A percentile compares a stretch with the other conserved stretches of the same genome.
These are phyloP conservation scores for Rhizopogon rudus DNA, from an alignment of 768 basidiomycete genomes.

Conservation along the genomic window DNA sequence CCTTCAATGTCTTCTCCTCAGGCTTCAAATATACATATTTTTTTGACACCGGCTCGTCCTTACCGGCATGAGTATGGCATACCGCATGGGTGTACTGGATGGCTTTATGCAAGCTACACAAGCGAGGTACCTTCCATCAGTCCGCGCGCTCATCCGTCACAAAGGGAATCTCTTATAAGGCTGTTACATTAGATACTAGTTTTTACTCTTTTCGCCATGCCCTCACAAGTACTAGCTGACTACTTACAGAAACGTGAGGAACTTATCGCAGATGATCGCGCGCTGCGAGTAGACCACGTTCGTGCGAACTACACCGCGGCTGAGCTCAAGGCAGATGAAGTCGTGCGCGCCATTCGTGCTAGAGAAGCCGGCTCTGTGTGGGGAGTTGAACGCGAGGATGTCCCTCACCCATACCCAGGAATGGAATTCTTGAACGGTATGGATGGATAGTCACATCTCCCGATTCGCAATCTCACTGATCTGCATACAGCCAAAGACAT, in stretches of 20 bases:
- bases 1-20: too few species aligned
- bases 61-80: too few species aligned
- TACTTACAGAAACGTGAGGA: slow-evolving; percentile 15
- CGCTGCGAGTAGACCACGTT: slow-evolving; percentile 42
- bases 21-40: too few species aligned
- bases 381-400: slow-evolving; percentile 44
- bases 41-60: too few species aligned
- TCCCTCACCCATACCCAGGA: slow-evolving; percentile 63
- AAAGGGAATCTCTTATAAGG: not conserved
- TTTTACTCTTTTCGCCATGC: not conserved
- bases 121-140: too few species aligned
- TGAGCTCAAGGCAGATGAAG: slow-evolving; percentile 50
- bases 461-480: not conserved
- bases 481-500: slow-evolving; percentile 21
- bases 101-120: too few species aligned
- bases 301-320: slow-evolving; percentile 26
- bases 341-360: slow-evolving; percentile 48
- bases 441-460: not conserved
- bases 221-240: not conserved
- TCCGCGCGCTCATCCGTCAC: not conserved
- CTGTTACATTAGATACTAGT: not conserved
- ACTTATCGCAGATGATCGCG: slow-evolving; percentile 39
- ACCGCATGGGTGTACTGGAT: too few species aligned
- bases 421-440: slow-evolving; percentile 72
- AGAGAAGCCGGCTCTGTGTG: slow-evolving; percentile 53